Evolutionary conservation across 306 rosid species (phyloP), one percentile per base, ranked within the genome.

Genomic region (Gastrolobium bilobum): DNA sequence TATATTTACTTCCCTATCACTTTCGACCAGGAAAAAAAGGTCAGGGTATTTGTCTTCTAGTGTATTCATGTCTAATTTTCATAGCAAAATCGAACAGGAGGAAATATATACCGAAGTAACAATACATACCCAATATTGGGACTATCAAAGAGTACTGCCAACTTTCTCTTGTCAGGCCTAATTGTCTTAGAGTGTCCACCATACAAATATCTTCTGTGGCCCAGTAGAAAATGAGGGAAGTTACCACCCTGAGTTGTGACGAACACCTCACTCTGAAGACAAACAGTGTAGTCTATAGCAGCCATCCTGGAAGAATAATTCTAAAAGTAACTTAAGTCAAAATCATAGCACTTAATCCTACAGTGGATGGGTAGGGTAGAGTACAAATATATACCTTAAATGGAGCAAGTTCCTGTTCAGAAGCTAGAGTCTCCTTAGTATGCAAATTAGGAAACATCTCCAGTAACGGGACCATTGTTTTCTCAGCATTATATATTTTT

Each of bases 201-300:
- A 84, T 86, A 90, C 87, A 95, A 88, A 90, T 93, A 93, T 88
- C 98, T 87, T 71, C 99, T 85, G 87, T 95, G 99, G 82, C 99
- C 99, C 79, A 91, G 87, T 67, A 93, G 83, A 78, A 95, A 93
- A 87, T 95, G 99, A 73, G 99, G 99, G 85, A 95, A 95, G 90
- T 95, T 95, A 67, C 98, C 99, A 34, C 98, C 99, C 77, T 95
- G 99, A 67, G 99, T 93, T 78, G 99, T 95, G 84, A 95, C 99
- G 83, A 95, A 95, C 79, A 89, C 99, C 90, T 95, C 98, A 77
- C 99, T 91, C 64, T 93, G 97, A 73, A 95, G 98, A 81, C 99
- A 95, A 83, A 95, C 99, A 31, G 97, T 93, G 86, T 95, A 95
- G 82, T 95, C 99, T 81, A 93, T 86, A 48, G 99, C 97, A 83